Evolutionary conservation across 306 rosid genomes (phyloP).

Genomic region (Parietaria judaica): DNA sequence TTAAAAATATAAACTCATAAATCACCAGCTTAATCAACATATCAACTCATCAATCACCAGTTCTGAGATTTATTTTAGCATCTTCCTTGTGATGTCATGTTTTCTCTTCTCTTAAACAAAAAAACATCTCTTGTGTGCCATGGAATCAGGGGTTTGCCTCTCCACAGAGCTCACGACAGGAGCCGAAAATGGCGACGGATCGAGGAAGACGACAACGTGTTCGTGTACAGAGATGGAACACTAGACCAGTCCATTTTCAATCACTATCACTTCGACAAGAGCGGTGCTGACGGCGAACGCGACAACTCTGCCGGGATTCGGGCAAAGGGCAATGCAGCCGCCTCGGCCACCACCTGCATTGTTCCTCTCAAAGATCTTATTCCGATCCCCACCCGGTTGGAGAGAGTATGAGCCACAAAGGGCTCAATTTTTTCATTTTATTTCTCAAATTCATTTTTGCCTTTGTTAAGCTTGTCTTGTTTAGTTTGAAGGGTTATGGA

Average conservation of each 20-base stretch:
- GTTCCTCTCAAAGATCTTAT: constrained; percentile 37
- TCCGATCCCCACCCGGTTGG: constrained; percentile 4
- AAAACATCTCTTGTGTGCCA: too few species aligned
- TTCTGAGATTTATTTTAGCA: too few species aligned
- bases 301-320: constrained; percentile 10
- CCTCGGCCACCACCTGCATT: constrained; percentile 12
- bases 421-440: background rate
- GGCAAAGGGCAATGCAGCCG: constrained; percentile 10
- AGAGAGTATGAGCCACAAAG: constrained; percentile 1
- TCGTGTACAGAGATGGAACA: constrained; percentile 51
- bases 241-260: constrained; percentile 29
- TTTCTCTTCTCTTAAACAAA: too few species aligned
- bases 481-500: too few species aligned
- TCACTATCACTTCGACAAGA: constrained; percentile 25
- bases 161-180: constrained; percentile 26
- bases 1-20: too few species aligned
- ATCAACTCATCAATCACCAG: too few species aligned
- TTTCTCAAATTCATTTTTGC: too few species aligned
- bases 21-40: too few species aligned
- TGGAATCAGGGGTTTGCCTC: constrained; percentile 39
- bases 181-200: constrained; percentile 41
- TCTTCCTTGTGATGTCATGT: too few species aligned
- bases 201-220: constrained; percentile 33
- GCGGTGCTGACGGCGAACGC: background rate
- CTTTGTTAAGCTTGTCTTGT: too few species aligned